Percentiles rank a stretch among this genome's conserved stretches.
phyloP scores from a whole-genome alignment of 208 protist genomes.

The Acanthamoeba lenticulata region DNA sequence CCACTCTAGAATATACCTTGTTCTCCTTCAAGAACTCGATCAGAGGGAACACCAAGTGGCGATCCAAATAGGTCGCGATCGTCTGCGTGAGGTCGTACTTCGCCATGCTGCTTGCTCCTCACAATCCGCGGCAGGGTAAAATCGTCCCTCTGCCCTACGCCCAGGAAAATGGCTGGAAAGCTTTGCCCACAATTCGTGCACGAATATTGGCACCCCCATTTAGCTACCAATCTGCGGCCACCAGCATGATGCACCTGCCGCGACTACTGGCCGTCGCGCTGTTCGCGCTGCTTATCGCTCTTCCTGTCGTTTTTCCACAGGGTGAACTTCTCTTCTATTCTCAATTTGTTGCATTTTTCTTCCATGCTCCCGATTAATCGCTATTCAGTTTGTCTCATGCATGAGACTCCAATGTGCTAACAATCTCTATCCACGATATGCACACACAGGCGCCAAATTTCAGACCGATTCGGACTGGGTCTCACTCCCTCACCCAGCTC shows the following conservation, averaged over 20 bases:
- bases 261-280: not conserved
- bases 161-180: not conserved
- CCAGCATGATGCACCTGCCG: not conserved
- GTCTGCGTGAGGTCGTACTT: constrained; percentile 60
- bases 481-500: not conserved
- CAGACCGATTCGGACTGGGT: constrained; percentile 19
- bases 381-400: not conserved
- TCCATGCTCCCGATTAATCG: not conserved
- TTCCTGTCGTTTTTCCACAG: not conserved
- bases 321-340: not conserved
- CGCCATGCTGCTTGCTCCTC: constrained; percentile 9
- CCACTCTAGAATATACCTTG: constrained; percentile 7
- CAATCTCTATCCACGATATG: no score
- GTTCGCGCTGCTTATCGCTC: not conserved
- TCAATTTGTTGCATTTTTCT: not conserved
- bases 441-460: constrained; percentile 12
- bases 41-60: constrained; percentile 84
- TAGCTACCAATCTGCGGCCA: not conserved
- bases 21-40: constrained; percentile 79
- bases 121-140: not conserved
- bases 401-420: no score
- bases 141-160: not conserved
- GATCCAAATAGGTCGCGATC: constrained; percentile 77
- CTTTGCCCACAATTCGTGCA: not conserved
- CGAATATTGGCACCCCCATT: not conserved